A percentile compares a stretch with the other conserved stretches of the same genome.
Conservation (phyloP, 495 filamentous ascomycete species). For the Penicillium diatomitis region DNA sequence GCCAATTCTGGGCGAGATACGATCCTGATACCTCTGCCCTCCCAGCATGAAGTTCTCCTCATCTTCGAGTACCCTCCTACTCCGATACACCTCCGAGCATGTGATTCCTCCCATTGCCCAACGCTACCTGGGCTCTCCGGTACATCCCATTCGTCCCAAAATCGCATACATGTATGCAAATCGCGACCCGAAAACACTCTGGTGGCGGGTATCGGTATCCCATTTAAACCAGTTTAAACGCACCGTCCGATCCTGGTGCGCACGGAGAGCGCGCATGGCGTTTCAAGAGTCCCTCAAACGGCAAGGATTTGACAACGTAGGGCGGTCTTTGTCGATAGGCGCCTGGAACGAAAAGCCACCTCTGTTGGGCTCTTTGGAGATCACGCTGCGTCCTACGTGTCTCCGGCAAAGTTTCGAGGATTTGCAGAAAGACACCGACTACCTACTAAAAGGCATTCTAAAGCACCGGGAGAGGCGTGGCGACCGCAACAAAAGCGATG, state of each 20-base stretch:
- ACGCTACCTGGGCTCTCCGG: constrained; percentile 19
- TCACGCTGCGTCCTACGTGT: constrained; percentile 10
- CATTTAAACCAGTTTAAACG: constrained; percentile 22
- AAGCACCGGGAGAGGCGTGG: background rate
- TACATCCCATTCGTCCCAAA: constrained; percentile 29
- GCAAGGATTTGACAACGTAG: constrained; percentile 47
- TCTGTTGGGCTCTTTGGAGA: constrained; percentile 21
- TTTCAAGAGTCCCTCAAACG: constrained; percentile 46
- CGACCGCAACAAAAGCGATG: background rate
- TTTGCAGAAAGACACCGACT: constrained; percentile 20
- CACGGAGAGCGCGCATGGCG: constrained; percentile 42
- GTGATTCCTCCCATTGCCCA: constrained; percentile 20
- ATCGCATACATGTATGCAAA: constrained; percentile 23
- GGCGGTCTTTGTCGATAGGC: constrained; percentile 21
- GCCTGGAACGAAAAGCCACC: background rate
- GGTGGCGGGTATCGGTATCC: constrained; percentile 34
- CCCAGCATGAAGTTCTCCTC: constrained; percentile 10
- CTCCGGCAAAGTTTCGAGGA: constrained; percentile 10
- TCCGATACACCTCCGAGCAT: constrained; percentile 17
- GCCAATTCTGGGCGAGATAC: background rate
- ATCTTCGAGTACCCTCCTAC: constrained; percentile 9
- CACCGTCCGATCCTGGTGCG: constrained; percentile 45
- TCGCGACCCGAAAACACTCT: constrained; percentile 35
- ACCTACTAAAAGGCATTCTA: constrained; percentile 8
- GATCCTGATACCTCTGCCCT: background rate